Evolutionary conservation across 305 asterid genomes (phyloP), one percentile per base, ranked within the genome.

Genomic region (Rubia tinctorum): DNA sequence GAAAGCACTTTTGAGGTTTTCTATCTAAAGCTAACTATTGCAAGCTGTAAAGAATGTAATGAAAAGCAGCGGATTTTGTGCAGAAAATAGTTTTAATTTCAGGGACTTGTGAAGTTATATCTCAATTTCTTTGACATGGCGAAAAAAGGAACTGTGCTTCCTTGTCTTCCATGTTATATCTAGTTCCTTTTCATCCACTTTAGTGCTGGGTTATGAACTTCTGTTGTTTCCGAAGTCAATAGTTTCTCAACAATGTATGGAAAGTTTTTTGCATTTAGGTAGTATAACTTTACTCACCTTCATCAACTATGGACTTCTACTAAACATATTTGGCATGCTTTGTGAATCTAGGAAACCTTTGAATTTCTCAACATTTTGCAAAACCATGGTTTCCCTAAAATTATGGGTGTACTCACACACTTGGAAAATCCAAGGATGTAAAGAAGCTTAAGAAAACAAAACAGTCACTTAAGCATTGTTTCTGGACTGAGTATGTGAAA

Each of bases 371-470:
- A 95, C 88, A 92, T 92, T 79, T 60, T 95, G 86, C 97, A 95
- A 84, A 93, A 89, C 82, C 99, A 95, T 81, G 99, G 99, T 71
- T 95, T 95, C 80, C 98, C 99, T 68, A 92, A 85, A 87, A 91
- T 95, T 66, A 95, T 92, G 98, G 99, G 99, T 68, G 99, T 95
- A 77, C 99, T 95, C 68, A 95, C 99, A 74, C 98, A 95, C 82
- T 83, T 92, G 70, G 99, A 95, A 86, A 90, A 84, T 95, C 92
- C 87, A 90, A 90, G 89, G 99, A 95, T 80, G 96, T 85, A 62
- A 92, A 95, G 85, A 95, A 90, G 88, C 96, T 95, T 69, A 90
- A 69, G 84, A 92, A 92, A 83, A 90, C 99, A 75, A 95, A 95
- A 83, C 96, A 90, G 76, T 82, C 94, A n/a, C 90, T 92, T 83